Conservation (phyloP, 805 yeast species). For the Kurtzmaniella cleridarum region DNA sequence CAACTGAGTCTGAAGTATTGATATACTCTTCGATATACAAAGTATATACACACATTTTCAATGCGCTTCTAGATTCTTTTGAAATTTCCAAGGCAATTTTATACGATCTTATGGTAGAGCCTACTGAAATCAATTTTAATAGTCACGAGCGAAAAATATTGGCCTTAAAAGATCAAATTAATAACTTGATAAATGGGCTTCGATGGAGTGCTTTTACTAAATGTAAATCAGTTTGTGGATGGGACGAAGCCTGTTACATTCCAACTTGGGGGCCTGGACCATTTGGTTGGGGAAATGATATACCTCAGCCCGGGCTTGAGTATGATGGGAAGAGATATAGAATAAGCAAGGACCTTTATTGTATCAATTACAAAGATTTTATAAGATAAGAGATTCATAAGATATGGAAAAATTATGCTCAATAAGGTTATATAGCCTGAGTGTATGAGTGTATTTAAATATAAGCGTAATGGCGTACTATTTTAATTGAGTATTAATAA, state of each 20-base stretch:
- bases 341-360: conserved; percentile 11
- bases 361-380: conserved; percentile 9
- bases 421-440: too few relatives aligned
- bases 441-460: too few relatives aligned
- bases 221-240: conserved; percentile 38
- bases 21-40: conserved; percentile 44
- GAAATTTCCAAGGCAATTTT: conserved; percentile 22
- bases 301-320: conserved; percentile 6
- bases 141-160: conserved; percentile 1
- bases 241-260: conserved; percentile 48
- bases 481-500: too few relatives aligned
- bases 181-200: conserved; percentile 19
- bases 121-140: conserved; percentile 2
- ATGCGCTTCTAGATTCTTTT: conserved; percentile 30
- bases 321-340: conserved; percentile 9
- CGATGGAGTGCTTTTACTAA: conserved; percentile 40
- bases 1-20: conserved; percentile 37
- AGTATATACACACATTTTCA: conserved; percentile 35
- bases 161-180: conserved; percentile 12
- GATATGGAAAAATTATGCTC: neutral
- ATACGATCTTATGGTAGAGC: conserved; percentile 11
- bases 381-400: neutral
- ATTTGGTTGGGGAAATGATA: conserved; percentile 32
- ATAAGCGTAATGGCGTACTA: too few relatives aligned
- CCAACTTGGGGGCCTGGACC: conserved; percentile 64